Conservation (phyloP, 345 rosid genomes). For the Gossypium rotundifolium region DNA sequence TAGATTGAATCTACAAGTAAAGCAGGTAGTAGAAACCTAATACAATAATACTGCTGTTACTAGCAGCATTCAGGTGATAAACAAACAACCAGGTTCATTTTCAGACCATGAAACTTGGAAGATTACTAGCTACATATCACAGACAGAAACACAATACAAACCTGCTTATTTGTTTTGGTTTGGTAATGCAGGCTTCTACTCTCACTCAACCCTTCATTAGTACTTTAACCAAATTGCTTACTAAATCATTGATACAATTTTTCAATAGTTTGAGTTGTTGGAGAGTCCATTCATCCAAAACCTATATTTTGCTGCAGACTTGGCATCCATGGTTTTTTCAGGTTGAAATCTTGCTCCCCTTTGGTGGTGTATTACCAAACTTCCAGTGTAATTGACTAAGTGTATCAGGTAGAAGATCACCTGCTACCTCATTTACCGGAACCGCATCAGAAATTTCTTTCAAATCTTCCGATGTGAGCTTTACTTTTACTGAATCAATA, state of each 20-base stretch:
- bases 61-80: too few species aligned
- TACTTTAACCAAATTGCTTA: too few species aligned
- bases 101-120: too few species aligned
- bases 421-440: neutral
- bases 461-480: neutral
- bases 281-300: neutral
- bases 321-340: neutral
- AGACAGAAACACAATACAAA: too few species aligned
- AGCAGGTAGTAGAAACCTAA: too few species aligned
- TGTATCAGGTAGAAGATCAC: constrained; percentile 7
- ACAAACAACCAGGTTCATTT: too few species aligned
- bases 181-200: too few species aligned
- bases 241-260: neutral
- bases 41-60: too few species aligned
- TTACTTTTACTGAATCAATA: neutral
- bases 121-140: too few species aligned
- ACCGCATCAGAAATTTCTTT: neutral
- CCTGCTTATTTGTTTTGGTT: too few species aligned
- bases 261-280: neutral
- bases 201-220: too few species aligned
- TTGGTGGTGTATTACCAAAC: constrained; percentile 31
- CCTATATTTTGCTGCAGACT: neutral
- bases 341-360: neutral
- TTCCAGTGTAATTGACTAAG: constrained; percentile 20
- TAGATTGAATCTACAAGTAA: too few species aligned